Base-by-base conservation (phyloP, 805 yeast species). In the Cyberlindnera mycetangii region DNA sequence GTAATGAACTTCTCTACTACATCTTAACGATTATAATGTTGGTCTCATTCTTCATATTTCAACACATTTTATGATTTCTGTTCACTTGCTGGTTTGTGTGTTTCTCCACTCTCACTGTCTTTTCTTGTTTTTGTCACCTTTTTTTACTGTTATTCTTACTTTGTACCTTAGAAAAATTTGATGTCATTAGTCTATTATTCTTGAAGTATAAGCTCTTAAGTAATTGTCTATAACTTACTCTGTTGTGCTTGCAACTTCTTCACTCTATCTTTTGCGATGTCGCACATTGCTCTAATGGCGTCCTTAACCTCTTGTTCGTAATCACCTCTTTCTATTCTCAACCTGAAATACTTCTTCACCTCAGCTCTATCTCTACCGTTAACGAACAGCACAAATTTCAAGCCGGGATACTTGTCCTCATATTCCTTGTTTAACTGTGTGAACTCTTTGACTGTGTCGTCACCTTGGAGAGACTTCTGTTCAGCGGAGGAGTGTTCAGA, bases 201-300 rank as follows among this genome's bases (percentile, higher is more conserved):
- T 20, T 20, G 37, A 32, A n/a, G n/a, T n/a, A n/a, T n/a, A n/a
- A n/a, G n/a, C n/a, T n/a, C n/a, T 32, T 21, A 10, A 8, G 25
- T 20, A 14, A 10, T 14, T 14, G 6, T 33, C 33, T 27, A 42
- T 18, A 45, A 42, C 43, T 67, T 41, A 24, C 40, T 49, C 47
- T 67, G n/a, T n/a, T n/a, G 68, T 8, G 70, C 65, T 22, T 66
- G 68, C 37, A 79, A 59, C 56, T 82, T 84, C n/a, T 51, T 52
- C 0, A 83, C 82, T 46, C 97, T 71, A 65, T 89, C 96, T 20
- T 74, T 54, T 0, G 97, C 97, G 45, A 89, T 90, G 63, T 87
- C 95, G 63, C 96, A 87, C 95, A 89, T 88, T 19, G 95, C 96
- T 51, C 81, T 70, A 53, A 88, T 77, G 0, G 96, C 95, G 37